Conservation (phyloP, 2,329 filamentous ascomycete genomes). For the Camillea tinctor region DNA sequence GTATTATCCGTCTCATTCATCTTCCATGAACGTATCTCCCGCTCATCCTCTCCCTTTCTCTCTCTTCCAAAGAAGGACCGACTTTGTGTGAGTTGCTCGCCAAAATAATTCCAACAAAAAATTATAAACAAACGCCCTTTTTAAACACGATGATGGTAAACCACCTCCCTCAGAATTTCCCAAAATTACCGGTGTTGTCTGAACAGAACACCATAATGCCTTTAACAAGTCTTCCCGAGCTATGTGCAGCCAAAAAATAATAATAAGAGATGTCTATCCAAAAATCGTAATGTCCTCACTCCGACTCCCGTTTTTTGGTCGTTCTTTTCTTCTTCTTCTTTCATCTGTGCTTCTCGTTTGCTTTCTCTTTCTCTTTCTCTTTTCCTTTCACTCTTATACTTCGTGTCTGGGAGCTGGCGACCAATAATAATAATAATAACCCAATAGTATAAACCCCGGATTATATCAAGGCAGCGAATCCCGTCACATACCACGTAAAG, state of each 20-base stretch:
- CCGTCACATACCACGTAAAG: constrained; percentile 64
- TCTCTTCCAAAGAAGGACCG: constrained; percentile 6
- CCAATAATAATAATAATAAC: too few species aligned
- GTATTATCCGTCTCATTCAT: constrained; percentile 11
- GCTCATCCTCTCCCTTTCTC: neutral
- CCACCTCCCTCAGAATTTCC: constrained; percentile 2
- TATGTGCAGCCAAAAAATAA: constrained; percentile 1
- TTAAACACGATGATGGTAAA: neutral
- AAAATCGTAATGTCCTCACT: neutral
- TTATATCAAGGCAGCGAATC: constrained; percentile 40
- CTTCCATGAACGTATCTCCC: neutral
- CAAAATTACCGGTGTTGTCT: constrained; percentile 6
- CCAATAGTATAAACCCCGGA: neutral
- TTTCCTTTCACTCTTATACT: too few species aligned
- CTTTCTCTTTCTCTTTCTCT: neutral
- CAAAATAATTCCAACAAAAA: neutral
- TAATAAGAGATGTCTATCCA: constrained; percentile 2
- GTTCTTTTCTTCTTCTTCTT: neutral
- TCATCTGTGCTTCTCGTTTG: neutral
- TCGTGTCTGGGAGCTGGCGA: neutral
- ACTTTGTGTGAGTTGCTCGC: constrained; percentile 2
- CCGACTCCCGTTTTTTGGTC: neutral
- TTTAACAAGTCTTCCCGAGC: neutral
- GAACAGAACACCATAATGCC: neutral
- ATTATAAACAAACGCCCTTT: constrained; percentile 8